These are phyloP conservation scores for Sphenostylis stenocarpa DNA, from an alignment of 306 rosid genomes.

Conservation along the genomic window DNA sequence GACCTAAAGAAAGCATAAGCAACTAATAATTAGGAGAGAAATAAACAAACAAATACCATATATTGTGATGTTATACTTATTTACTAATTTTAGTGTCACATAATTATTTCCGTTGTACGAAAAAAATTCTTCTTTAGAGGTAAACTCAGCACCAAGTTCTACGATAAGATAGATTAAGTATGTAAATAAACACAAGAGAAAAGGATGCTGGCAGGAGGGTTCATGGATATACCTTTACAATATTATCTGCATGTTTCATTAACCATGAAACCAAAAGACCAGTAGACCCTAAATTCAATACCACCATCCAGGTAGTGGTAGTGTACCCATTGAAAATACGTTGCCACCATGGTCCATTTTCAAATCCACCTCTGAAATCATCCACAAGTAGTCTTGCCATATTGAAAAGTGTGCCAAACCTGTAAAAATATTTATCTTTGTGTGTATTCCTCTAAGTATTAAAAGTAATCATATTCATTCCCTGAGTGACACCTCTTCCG, in stretches of 20 bases:
- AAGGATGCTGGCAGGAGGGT: slow-evolving; percentile 23
- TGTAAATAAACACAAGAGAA: slow-evolving; percentile 3
- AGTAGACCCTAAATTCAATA: slow-evolving; percentile 91
- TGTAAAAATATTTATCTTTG: slow-evolving; percentile 39
- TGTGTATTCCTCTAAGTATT: not conserved
- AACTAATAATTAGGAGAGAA: slow-evolving; percentile 20
- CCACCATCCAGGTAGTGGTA: slow-evolving; percentile 86
- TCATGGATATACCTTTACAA: slow-evolving; percentile 67
- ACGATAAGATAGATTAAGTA: not conserved
- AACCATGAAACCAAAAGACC: slow-evolving; percentile 96
- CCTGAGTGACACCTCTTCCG: slow-evolving; percentile 6
- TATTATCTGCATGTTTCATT: slow-evolving; percentile 97
- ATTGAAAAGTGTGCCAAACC: slow-evolving; percentile 93
- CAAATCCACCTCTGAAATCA: slow-evolving; percentile 91
- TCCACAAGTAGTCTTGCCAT: slow-evolving; percentile 76
- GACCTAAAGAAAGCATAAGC: slow-evolving; percentile 45
- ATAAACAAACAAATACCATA: not conserved
- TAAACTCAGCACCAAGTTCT: slow-evolving; percentile 6
- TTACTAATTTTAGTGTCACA: not conserved
- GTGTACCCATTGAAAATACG: slow-evolving; percentile 84
- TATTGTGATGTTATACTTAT: slow-evolving; percentile 6
- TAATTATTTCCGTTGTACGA: slow-evolving; percentile 7
- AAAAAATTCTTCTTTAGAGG: slow-evolving; percentile 12
- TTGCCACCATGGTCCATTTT: slow-evolving; percentile 95
- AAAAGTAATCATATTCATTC: slow-evolving; percentile 12